Conservation (phyloP, 2,329 filamentous ascomycete genomes). For the Ophiostoma tasmaniense region DNA sequence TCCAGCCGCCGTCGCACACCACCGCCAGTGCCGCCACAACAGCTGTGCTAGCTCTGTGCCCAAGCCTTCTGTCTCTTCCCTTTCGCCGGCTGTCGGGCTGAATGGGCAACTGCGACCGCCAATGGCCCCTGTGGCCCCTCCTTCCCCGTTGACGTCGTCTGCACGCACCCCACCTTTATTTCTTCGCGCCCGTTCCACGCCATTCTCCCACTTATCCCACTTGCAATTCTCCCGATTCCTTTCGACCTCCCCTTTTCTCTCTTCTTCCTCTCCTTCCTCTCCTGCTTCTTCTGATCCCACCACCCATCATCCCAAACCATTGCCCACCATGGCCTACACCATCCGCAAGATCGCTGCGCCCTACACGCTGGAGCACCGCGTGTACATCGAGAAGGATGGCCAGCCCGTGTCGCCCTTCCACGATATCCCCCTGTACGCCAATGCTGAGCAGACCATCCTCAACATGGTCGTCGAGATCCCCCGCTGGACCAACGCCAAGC, state of each 20-base stretch:
- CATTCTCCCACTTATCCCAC: constrained; percentile 9
- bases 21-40: neutral
- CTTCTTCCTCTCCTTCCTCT: neutral
- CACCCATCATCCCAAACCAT: constrained; percentile 15
- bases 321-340: constrained; percentile 54
- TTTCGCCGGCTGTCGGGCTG: neutral
- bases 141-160: constrained; percentile 7
- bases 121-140: neutral
- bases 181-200: constrained; percentile 11
- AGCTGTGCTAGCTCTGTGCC: neutral
- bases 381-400: constrained; percentile 98
- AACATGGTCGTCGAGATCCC: constrained; percentile 99
- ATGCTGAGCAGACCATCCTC: constrained; percentile 86
- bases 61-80: neutral
- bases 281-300: constrained; percentile 11
- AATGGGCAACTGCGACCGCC: neutral
- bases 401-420: constrained; percentile 91
- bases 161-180: constrained; percentile 15
- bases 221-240: neutral
- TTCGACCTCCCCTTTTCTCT: neutral
- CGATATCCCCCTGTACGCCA: constrained; percentile 96
- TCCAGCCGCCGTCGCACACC: neutral
- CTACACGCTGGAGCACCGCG: constrained; percentile 92
- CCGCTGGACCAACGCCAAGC: constrained; percentile 99
- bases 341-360: constrained; percentile 80